A percentile compares a stretch with the other conserved stretches of the same genome.
Conservation (phyloP, 1,284 basidiomycete genomes). For the Singerocomus inundabilis region DNA sequence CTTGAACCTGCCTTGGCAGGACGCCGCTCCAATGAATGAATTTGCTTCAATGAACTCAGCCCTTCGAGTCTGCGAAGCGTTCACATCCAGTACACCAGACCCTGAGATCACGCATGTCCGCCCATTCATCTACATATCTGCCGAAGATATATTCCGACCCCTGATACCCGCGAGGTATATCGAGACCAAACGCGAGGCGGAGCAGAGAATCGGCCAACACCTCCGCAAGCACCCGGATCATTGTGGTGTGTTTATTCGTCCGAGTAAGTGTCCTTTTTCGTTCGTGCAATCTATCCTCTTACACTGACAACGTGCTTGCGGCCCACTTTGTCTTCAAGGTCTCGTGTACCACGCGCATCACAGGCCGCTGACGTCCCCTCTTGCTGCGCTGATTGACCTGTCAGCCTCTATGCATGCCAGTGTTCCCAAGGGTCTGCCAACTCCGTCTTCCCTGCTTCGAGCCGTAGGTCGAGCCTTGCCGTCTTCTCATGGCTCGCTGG, state of each 20-base stretch:
- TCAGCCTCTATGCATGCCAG: slow-evolving; percentile 65
- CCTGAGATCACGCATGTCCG: slow-evolving; percentile 40
- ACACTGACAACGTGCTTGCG: slow-evolving; percentile 8
- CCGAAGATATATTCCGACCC: slow-evolving; percentile 90
- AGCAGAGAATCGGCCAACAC: slow-evolving; percentile 60
- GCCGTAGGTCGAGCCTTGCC: slow-evolving; percentile 42
- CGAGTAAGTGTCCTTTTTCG: slow-evolving; percentile 57
- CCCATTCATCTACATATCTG: slow-evolving; percentile 92
- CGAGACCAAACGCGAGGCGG: slow-evolving; percentile 87
- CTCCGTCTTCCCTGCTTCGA: slow-evolving; percentile 59
- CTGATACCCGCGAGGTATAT: slow-evolving; percentile 85
- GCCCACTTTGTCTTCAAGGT: slow-evolving; percentile 46
- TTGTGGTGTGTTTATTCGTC: slow-evolving; percentile 77
- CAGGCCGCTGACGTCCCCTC: slow-evolving; percentile 83
- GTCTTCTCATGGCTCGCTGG: slow-evolving; percentile 27
- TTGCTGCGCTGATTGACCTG: slow-evolving; percentile 83
- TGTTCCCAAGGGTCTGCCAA: slow-evolving; percentile 57
- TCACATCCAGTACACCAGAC: slow-evolving; percentile 46
- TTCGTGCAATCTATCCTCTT: slow-evolving; percentile 12
- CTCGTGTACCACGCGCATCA: slow-evolving; percentile 95
- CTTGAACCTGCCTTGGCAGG: slow-evolving; percentile 1
- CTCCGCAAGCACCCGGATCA: slow-evolving; percentile 43
- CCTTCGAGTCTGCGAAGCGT: slow-evolving; percentile 72
- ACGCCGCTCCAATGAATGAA: slow-evolving; percentile 14
- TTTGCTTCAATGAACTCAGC: slow-evolving; percentile 43